These are phyloP conservation scores for Thalassiosira profunda DNA, from an alignment of 108 stramenopile species.

Conservation along the genomic window DNA sequence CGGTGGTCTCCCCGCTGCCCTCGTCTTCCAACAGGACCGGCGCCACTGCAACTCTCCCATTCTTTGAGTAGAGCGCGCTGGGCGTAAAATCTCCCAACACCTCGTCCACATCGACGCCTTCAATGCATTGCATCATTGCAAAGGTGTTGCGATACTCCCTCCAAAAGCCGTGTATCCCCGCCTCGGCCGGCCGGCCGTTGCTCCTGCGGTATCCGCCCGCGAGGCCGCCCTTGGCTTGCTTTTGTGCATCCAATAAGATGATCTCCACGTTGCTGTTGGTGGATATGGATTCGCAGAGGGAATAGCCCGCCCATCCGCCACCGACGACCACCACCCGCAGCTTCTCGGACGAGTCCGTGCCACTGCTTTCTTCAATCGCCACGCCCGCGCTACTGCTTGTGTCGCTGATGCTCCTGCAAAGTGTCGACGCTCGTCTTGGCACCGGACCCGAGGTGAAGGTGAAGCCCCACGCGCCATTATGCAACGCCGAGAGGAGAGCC, in stretches of 20 bases:
- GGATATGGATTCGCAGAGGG: slow-evolving; percentile 40
- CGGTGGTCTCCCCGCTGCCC: not conserved
- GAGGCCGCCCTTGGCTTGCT: slow-evolving; percentile 65
- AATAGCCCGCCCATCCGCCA: slow-evolving; percentile 89
- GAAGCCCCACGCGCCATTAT: too few relatives aligned
- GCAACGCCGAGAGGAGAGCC: too few relatives aligned
- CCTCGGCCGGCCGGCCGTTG: slow-evolving; percentile 71
- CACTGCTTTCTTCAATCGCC: too few relatives aligned
- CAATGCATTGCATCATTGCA: slow-evolving; percentile 63
- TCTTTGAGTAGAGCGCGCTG: slow-evolving; percentile 65
- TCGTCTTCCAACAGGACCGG: slow-evolving; percentile 64
- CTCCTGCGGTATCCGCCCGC: slow-evolving; percentile 65
- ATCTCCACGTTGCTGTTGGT: slow-evolving; percentile 53
- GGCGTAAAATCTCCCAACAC: slow-evolving; percentile 75
- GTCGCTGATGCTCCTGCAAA: not conserved
- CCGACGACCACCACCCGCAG: slow-evolving; percentile 66
- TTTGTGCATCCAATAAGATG: slow-evolving; percentile 73
- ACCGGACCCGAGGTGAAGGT: too few relatives aligned
- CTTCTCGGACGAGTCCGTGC: slow-evolving; percentile 14
- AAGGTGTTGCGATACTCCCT: slow-evolving; percentile 87
- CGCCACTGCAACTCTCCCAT: slow-evolving; percentile 77
- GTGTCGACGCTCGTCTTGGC: not conserved
- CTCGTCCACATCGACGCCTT: slow-evolving; percentile 68
- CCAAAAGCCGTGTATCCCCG: slow-evolving; percentile 92
- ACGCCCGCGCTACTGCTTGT: not conserved